Percentiles rank a stretch among this genome's conserved stretches.
Conservation (phyloP, 2,329 filamentous ascomycete species). For the Aspergillus cejpii region DNA sequence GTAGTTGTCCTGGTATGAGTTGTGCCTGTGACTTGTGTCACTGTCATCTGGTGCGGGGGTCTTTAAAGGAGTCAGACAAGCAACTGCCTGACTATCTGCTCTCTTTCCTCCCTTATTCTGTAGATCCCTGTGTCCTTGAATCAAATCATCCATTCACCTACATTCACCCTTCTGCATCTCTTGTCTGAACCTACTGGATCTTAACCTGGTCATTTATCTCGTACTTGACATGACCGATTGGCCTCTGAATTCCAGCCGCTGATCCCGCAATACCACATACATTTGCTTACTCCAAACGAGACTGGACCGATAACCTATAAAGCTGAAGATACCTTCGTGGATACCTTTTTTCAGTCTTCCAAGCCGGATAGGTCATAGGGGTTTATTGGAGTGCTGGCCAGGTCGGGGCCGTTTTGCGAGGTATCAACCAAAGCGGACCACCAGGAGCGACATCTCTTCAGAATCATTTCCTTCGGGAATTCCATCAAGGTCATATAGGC, state of each 20-base stretch:
- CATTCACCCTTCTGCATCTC: neutral
- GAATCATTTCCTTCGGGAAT: neutral
- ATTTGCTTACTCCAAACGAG: neutral
- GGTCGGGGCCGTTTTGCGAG: neutral
- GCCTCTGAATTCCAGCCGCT: neutral
- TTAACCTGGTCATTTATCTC: neutral
- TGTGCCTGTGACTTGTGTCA: neutral
- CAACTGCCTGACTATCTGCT: neutral
- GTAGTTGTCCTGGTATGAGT: neutral
- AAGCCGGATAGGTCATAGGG: neutral
- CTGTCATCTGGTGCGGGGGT: neutral
- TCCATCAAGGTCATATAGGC: constrained; percentile 1
- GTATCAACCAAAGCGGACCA: neutral
- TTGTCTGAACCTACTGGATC: neutral
- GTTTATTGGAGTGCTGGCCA: neutral
- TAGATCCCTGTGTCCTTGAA: too few relatives aligned
- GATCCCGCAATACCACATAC: neutral
- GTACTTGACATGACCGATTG: neutral
- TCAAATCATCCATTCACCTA: too few relatives aligned
- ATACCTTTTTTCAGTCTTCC: neutral
- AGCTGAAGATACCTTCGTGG: neutral
- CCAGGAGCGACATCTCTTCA: neutral
- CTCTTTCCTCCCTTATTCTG: neutral
- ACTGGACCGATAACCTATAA: neutral
- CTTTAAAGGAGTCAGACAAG: neutral